phyloP scores from a whole-genome alignment of 352 stramenopile species.

The Saprolegnia diclina region DNA sequence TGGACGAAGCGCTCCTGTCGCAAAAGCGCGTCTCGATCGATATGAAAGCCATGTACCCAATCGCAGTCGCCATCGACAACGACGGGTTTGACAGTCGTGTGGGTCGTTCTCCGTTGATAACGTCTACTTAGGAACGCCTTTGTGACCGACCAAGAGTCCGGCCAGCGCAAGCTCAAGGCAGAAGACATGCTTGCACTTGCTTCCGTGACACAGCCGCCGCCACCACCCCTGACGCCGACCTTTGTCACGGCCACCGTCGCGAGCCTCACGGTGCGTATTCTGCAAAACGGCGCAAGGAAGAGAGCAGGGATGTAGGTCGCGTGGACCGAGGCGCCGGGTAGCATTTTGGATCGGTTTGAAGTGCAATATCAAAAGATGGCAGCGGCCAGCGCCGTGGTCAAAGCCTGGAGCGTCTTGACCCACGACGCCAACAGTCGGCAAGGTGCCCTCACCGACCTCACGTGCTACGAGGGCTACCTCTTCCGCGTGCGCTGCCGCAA shows the following conservation, averaged over 20 bases:
- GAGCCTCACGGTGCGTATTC: slow-evolving; percentile 36
- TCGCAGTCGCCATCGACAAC: slow-evolving; percentile 57
- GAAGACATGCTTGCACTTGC: slow-evolving; percentile 57
- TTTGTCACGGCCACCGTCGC: slow-evolving; percentile 49
- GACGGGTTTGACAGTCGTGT: slow-evolving; percentile 63
- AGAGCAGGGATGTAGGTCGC: background rate
- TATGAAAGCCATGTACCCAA: slow-evolving; percentile 54
- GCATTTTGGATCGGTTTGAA: slow-evolving; percentile 68
- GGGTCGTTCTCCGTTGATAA: background rate
- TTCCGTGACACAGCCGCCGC: slow-evolving; percentile 36
- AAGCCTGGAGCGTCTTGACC: slow-evolving; percentile 42
- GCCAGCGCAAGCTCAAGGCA: slow-evolving; percentile 50
- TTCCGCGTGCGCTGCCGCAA: slow-evolving; percentile 67
- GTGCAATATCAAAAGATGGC: slow-evolving; percentile 48
- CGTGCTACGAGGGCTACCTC: slow-evolving; percentile 45
- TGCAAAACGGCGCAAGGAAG: background rate
- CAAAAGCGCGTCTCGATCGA: slow-evolving; percentile 33
- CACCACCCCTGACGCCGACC: slow-evolving; percentile 34
- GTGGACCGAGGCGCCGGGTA: slow-evolving; percentile 56
- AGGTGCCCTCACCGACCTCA: slow-evolving; percentile 38
- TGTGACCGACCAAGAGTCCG: slow-evolving; percentile 13
- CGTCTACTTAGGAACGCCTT: slow-evolving; percentile 14
- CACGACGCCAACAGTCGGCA: slow-evolving; percentile 37
- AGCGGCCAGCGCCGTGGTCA: slow-evolving; percentile 37
- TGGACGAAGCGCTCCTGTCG: slow-evolving; percentile 65